Evolutionary conservation across 495 filamentous ascomycete species (phyloP), one percentile per base, ranked within the genome.

Genomic region (Lasiosphaeria hispida): DNA sequence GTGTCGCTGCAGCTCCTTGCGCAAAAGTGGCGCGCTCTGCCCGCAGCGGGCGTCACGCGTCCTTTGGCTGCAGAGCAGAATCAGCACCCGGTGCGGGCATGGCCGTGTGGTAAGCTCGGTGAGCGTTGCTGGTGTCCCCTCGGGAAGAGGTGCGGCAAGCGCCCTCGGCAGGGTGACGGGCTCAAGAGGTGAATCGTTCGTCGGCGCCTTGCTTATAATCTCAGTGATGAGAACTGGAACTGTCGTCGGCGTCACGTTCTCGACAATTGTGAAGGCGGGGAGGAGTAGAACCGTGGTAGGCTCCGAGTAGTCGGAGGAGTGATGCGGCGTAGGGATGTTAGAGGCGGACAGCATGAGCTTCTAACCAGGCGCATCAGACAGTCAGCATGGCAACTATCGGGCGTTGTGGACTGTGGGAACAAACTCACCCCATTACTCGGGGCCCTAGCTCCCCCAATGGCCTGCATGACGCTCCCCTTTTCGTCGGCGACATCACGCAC

Each of bases 31-130:
- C 13, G 94, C 94, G 13, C 86, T 91, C 68, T 96, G 91, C 0
- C 93, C 94, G 70, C 94, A 98, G 63, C 94, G 89, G 0, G 92
- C 94, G 70, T 98, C 94, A 55, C 94, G 88, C 37, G 90, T 96
- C 64, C 82, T 84, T 65, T 97, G 94, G 15, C 90, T 95, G 79
- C 95, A 97, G 62, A 97, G 85, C 10, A 97, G 85, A 67, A 98
- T 91, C 35, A 97, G 80, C 53, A 86, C 88, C 42, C 83, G 79
- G 76, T 98, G 94, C 0, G 90, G 90, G 56, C 82, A 90, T 1
- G 87, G 80, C 5, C 85, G 84, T 8, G 87, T 83, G 39, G 73
- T 81, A 59, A 96, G 81, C 40, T 83, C 77, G 7, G 50, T 59
- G 9, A 63, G 38, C 10, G 53, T 38, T 0, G 64, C 69, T 0